Evolutionary conservation across 2,329 filamentous ascomycete species (phyloP).

Genomic region (Nannizzia gypsea): DNA sequence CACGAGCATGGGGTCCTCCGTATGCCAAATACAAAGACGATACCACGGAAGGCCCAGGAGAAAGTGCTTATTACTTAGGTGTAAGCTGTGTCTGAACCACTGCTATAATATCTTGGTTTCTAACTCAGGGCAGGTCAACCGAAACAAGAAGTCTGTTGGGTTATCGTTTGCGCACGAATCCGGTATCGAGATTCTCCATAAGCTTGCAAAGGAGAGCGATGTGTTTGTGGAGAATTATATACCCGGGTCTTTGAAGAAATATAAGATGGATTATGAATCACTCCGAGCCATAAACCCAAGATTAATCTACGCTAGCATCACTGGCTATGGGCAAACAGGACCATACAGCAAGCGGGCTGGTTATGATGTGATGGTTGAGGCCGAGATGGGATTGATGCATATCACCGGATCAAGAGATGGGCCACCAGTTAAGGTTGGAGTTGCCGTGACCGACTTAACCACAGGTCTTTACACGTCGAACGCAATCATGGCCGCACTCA

Average conservation of each 20-base stretch:
- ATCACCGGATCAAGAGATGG: conserved; percentile 84
- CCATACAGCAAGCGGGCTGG: conserved; percentile 79
- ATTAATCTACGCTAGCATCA: conserved; percentile 91
- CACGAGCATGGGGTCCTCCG: conserved; percentile 88
- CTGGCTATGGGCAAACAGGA: conserved; percentile 90
- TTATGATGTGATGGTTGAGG: conserved; percentile 99
- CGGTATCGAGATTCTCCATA: conserved; percentile 77
- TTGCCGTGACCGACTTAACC: conserved; percentile 90
- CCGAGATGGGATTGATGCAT: conserved; percentile 96
- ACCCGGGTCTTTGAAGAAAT: conserved; percentile 79
- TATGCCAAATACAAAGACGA: conserved; percentile 66
- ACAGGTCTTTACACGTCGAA: conserved; percentile 93
- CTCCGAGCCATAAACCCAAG: conserved; percentile 69
- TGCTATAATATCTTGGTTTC: neutral
- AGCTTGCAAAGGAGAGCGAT: conserved; percentile 72
- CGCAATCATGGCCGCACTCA: conserved; percentile 82
- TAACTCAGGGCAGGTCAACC: conserved; percentile 57
- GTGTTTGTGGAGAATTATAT: conserved; percentile 96
- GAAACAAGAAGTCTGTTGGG: conserved; percentile 90
- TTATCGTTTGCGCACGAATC: conserved; percentile 78
- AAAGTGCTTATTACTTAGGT: conserved; percentile 87
- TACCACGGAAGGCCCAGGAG: conserved; percentile 55
- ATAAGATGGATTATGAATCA: conserved; percentile 76
- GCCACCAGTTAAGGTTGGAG: conserved; percentile 90
- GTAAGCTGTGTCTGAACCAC: conserved; percentile 39